These are phyloP conservation scores for Ophioceras dolichostomum DNA, from an alignment of 2,329 filamentous ascomycete genomes.

Conservation along the genomic window DNA sequence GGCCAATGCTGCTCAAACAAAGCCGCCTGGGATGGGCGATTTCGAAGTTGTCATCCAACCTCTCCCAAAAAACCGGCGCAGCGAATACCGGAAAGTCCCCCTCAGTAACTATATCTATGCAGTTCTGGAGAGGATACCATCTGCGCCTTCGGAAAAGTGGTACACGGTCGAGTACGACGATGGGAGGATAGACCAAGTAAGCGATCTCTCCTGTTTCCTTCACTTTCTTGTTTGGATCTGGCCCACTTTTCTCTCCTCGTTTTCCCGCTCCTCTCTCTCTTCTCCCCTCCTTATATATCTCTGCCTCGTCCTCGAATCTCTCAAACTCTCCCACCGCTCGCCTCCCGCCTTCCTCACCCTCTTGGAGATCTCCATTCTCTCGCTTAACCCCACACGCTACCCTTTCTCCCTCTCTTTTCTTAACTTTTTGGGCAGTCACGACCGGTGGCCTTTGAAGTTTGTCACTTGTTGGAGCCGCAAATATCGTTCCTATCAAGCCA, in stretches of 20 bases:
- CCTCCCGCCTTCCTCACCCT: too few species aligned
- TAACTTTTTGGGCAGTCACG: too few species aligned
- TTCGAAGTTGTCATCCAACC: conserved; percentile 5
- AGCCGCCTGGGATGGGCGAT: conserved; percentile 1
- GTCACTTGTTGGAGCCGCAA: too few species aligned
- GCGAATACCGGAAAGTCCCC: conserved; percentile 5
- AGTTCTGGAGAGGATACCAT: conserved; percentile 2
- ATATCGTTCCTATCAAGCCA: too few species aligned
- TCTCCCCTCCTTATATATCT: not conserved
- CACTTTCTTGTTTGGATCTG: not conserved
- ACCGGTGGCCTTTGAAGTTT: too few species aligned
- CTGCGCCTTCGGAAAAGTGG: conserved; percentile 4
- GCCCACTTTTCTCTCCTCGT: too few species aligned
- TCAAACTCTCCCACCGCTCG: too few species aligned
- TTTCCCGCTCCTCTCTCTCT: not conserved
- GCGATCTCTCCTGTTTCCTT: not conserved
- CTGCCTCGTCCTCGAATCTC: too few species aligned
- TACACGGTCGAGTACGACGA: conserved; percentile 10
- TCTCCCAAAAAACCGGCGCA: conserved; percentile 2
- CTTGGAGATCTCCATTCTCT: too few species aligned
- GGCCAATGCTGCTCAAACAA: too few species aligned
- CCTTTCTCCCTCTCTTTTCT: too few species aligned
- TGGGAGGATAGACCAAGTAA: conserved; percentile 7
- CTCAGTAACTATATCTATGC: conserved; percentile 8
- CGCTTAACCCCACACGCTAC: too few species aligned